Base-by-base conservation (phyloP, 2,329 filamentous ascomycete species). In the Aspergillus flavus region DNA sequence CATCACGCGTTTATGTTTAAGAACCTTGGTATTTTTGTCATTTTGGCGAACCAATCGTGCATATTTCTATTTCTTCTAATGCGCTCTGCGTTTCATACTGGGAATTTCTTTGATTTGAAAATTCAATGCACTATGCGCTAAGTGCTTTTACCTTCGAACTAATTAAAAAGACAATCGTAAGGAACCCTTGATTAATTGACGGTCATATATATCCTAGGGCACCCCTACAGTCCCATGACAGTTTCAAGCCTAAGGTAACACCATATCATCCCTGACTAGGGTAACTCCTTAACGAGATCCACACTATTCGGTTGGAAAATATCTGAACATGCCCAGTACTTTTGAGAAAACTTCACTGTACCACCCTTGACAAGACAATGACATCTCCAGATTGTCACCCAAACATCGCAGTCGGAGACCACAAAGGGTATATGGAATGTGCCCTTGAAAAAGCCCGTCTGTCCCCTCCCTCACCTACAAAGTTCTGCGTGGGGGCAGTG, bases 401-500 rank as follows among this genome's bases (percentile, higher is more conserved):
- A 4, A 67, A 50, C 21, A 71, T 79, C 28, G 19, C 67, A 21
- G 61, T 68, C 6, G 72, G 72, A 2, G 72, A 78, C 48, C 78
- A 80, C 62, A 71, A 73, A 36, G 72, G 65, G 10, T 79, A 76
- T 62, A 82, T 82, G 79, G 70, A 76, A 36, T 75, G 73, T 41
- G 79, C 78, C 14, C 67, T 81, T 14, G 61, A 70, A 1, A 68
- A 74, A 52, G 80, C 80, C 1, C 69, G 68, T 3, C 71, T 73
- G 19, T 81, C 78, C 3, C 77, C 79, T 2, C 79, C 78, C 12
- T 73, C 71, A 6, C 60, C 67, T 16, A 75, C 73, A 36, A 81
- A 81, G 59, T 82, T 81, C 62, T 80, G 78, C 56, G 79, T 82
- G 11, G 79, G 81, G 6, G 79, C 80, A 3, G 72, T 80, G 14